Base-by-base conservation (phyloP, 2,329 filamentous ascomycete species). In the Microdochium bolleyi region DNA sequence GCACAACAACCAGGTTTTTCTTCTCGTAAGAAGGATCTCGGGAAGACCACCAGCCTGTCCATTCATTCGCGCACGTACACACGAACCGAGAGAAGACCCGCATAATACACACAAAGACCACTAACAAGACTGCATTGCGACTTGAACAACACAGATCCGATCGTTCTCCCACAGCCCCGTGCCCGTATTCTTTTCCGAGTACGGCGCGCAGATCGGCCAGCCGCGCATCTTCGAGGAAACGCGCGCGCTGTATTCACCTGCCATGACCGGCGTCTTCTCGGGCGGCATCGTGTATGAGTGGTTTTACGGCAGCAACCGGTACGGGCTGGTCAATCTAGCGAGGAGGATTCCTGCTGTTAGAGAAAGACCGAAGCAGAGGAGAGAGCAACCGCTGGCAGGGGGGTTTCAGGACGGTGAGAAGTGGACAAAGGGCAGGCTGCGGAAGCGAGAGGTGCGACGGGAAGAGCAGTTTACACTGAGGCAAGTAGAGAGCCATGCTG, bases 231-330 rank as follows among this genome's bases (percentile, higher is more conserved):
- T 84, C 62, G 72, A 78, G 50, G 82, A 85, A 62, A 79, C 41
- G 2, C 69, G 67, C 14, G 72, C 76, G 16, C 69, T 85, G 44
- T 84, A 83, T 62, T 75, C 78, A 9, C 67, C 73, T 10, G 60
- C 76, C 38, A 83, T 84, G 78, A 77, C 67, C 16, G 58, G 71
- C 5, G 68, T 76, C 8, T 73, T 85, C 53, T 80, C 76, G 27
- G 82, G 82, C 50, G 82, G 81, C 52, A 69, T 84, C 25, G 78
- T 83, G 21, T 84, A 83, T 66, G 80, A 85, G 61, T 84, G 76
- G 66, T 76, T 76, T n/a, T 69, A 82, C 58, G 79, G 80, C 54
- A 57, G 67, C 4, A 72, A 73, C 53, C 58, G 64, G n/a, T 69
- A 64, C 51, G 71, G 71, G 50, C 69, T 83, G 9, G 75, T 82